phyloP scores from a whole-genome alignment of 306 rosid genomes.

The Inga laurina region DNA sequence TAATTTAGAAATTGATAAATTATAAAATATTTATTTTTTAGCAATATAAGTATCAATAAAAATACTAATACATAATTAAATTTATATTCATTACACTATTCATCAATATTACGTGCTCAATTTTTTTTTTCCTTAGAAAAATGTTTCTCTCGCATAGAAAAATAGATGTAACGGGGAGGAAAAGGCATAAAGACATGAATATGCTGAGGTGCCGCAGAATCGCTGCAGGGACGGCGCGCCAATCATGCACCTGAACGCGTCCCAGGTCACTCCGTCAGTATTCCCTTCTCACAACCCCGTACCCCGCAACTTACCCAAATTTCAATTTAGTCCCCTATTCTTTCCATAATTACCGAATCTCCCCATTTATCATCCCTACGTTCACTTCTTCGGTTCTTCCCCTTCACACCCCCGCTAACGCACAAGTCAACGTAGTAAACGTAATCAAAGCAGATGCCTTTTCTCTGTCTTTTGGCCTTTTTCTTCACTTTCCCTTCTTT shows the following conservation, averaged over 20 bases:
- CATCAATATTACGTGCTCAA: no score
- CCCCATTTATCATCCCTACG: not conserved
- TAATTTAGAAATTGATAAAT: no score
- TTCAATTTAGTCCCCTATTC: not conserved
- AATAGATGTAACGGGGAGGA: not conserved
- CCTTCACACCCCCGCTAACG: no score
- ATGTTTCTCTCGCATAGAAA: no score
- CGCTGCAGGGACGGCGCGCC: slow-evolving; percentile 22
- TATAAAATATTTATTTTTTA: no score
- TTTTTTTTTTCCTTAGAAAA: no score
- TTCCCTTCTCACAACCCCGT: not conserved
- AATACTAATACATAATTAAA: no score
- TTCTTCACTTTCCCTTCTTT: not conserved
- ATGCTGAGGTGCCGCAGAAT: slow-evolving; percentile 5
- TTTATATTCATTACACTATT: no score
- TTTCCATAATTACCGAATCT: not conserved
- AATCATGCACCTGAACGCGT: slow-evolving; percentile 2
- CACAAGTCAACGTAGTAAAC: not conserved
- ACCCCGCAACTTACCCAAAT: not conserved
- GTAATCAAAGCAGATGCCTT: not conserved
- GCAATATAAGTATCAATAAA: no score
- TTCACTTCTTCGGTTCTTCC: not conserved
- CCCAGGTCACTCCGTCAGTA: not conserved
- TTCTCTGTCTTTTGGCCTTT: not conserved
- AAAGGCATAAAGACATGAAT: not conserved